These are phyloP conservation scores for Cronartium quercuum DNA, from an alignment of 1,284 basidiomycete species.

Conservation along the genomic window DNA sequence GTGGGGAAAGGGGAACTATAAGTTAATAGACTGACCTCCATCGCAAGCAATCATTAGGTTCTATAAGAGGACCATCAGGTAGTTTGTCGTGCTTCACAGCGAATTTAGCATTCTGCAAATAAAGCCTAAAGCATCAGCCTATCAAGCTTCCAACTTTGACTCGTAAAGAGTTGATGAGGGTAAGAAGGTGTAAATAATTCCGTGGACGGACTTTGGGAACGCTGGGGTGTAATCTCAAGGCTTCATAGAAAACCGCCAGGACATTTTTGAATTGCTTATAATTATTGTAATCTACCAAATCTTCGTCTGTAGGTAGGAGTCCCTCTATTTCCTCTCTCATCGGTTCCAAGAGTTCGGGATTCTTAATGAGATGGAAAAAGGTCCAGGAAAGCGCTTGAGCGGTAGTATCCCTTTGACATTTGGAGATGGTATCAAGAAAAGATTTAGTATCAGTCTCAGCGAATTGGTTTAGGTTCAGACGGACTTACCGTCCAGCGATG, in stretches of 20 bases:
- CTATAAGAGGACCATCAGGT: slow-evolving; percentile 41
- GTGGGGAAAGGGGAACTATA: no score
- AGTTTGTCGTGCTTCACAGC: slow-evolving; percentile 41
- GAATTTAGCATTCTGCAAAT: slow-evolving; percentile 25
- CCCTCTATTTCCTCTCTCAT: neutral
- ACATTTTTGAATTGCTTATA: neutral
- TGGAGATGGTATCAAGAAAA: neutral
- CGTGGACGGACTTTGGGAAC: neutral
- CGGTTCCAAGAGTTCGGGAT: neutral
- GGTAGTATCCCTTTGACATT: slow-evolving; percentile 1
- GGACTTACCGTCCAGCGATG: slow-evolving; percentile 29
- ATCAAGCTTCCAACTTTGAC: neutral
- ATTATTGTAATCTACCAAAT: neutral
- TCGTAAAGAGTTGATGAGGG: neutral
- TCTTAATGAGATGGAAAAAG: neutral
- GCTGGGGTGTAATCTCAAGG: slow-evolving; percentile 5
- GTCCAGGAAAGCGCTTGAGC: slow-evolving; percentile 15
- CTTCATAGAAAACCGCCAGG: neutral
- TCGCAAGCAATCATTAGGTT: slow-evolving; percentile 41
- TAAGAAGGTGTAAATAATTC: neutral
- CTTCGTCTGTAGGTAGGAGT: neutral
- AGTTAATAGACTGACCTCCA: slow-evolving; percentile 11
- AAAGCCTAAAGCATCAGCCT: neutral
- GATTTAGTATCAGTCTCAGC: neutral
- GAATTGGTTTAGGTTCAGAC: neutral